Evolutionary conservation across 192 early-diverging fungal species (phyloP), one percentile per base, ranked within the genome.

Genomic region (Linnemannia hyalina): DNA sequence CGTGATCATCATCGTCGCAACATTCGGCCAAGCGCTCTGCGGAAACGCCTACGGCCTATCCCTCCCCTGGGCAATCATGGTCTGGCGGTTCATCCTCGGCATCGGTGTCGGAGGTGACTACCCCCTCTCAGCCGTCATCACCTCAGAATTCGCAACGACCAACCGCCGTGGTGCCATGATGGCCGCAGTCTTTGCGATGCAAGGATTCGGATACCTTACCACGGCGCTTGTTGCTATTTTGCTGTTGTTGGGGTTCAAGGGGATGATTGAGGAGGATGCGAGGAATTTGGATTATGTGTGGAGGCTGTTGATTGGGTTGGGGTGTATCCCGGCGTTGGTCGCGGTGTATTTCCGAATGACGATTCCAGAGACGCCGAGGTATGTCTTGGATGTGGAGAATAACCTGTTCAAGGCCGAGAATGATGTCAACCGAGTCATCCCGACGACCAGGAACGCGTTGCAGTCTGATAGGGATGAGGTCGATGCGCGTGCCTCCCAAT

Each of bases 311-410:
- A 88, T 97, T 36, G 96, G 94, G 40, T 85, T 96, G 52, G 96
- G 96, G 57, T 91, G 91, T 83, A 77, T 98, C 32, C 97, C 97
- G 0, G 95, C 92, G 6, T 49, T 97, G n/a, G 86, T 90, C 41
- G 94, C 97, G 26, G 90, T 98, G 69, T 97, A 97, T 91, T 97
- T 93, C 89, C 94, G 95, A 20, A 49, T 96, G 68, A 96, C 95
- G 52, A 96, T 97, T 78, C 95, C 95, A n/a, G 97, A 98, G 87
- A 96, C 97, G 6, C 97, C 97, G 29, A 94, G 96, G 60, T 98
- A 92, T 38, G 83, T 85, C 22, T 42, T 93, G n/a, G 86, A 90
- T 77, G 82, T 90, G 29, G 81, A 83, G 52, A 82, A 88, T 54
- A 85, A 90, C 18, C 32, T 79, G 18, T 54, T 71, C 68, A 80